Evolutionary conservation across 2,329 filamentous ascomycete species (phyloP), one percentile per base, ranked within the genome.

Genomic region (Xenoacremonium recifei): DNA sequence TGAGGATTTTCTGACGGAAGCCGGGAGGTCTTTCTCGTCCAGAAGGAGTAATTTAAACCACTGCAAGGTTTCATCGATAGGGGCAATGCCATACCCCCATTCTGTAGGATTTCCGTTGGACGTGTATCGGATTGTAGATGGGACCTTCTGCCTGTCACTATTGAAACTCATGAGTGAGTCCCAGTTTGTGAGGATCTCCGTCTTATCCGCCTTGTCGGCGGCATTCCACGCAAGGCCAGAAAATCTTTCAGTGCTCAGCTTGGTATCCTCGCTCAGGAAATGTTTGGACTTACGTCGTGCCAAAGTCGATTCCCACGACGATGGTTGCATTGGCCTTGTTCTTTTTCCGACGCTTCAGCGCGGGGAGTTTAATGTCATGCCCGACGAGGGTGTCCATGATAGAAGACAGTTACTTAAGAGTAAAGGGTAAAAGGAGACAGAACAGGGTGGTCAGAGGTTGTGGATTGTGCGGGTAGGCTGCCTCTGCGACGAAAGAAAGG

Each of bases 41-140:
- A 72, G 25, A 0, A 74, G 53, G 2, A 71, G 48, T 0, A 73
- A 57, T 39, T 73, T 73, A 54, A 72, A 70, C 69, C 69, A 73
- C 2, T 55, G 48, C 1, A 70, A 6, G 0, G 62, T 38, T 1
- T 59, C 43, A 0, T 47, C 39, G 4, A 59, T 43, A 0, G 37
- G 4, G 0, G 61, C 53, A 1, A 67, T 55, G 1, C 44, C 49
- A 15, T 64, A 67, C 0, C 69, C 67, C 63, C 68, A 71, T 1
- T 11, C 7, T 7, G 7, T 21, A 32, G 0, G 32, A 25, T 3
- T 46, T 7, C 0, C 41, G 12, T 1, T 39, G 4, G 0, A 20
- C n/a, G 1, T 27, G 10, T 60, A 66, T 0, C 47, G 44, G 1
- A 71, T 53, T 0, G 50, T 32, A 0, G 61, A 63, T 0, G 67